These are phyloP conservation scores for Ascodesmis nigricans DNA, from an alignment of 495 filamentous ascomycete genomes.

Conservation along the genomic window DNA sequence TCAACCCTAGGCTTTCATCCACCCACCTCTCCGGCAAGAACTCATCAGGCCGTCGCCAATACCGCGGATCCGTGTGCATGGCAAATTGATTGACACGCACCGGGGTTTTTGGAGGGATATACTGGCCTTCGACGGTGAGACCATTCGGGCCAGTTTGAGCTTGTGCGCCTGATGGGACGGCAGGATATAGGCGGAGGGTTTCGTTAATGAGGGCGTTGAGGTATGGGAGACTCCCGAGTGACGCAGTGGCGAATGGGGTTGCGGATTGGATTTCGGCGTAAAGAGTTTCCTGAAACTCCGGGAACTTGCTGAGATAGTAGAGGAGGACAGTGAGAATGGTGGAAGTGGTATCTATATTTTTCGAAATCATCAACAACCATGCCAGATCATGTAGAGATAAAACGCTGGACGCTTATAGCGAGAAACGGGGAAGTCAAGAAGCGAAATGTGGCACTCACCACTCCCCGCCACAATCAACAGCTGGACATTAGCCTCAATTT, in stretches of 20 bases:
- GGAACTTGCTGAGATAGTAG: conserved; percentile 1
- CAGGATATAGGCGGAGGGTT: conserved; percentile 23
- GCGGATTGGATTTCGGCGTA: not conserved
- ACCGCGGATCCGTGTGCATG: conserved; percentile 5
- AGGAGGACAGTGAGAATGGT: conserved; percentile 2
- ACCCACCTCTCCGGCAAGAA: conserved; percentile 16
- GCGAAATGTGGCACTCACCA: too few relatives aligned
- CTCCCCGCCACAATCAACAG: conserved; percentile 12
- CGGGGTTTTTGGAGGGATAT: not conserved
- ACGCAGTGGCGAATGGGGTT: not conserved
- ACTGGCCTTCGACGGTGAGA: not conserved
- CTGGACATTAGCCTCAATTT: conserved; percentile 10
- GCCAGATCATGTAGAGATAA: too few relatives aligned
- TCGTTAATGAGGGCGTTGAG: conserved; percentile 9
- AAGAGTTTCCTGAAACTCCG: not conserved
- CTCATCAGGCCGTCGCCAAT: conserved; percentile 10
- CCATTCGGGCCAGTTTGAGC: not conserved
- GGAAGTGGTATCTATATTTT: conserved; percentile 4
- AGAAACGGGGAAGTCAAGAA: too few relatives aligned
- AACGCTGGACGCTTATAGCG: too few relatives aligned
- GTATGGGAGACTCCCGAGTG: conserved; percentile 1
- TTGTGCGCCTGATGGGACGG: conserved; percentile 22
- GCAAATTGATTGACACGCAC: conserved; percentile 10
- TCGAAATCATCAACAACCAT: too few relatives aligned
- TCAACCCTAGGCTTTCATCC: not conserved